Percentiles rank a stretch among this genome's conserved stretches.
Conservation (phyloP, 176 grass and related monocot species). For the Pontederia crassipes region DNA sequence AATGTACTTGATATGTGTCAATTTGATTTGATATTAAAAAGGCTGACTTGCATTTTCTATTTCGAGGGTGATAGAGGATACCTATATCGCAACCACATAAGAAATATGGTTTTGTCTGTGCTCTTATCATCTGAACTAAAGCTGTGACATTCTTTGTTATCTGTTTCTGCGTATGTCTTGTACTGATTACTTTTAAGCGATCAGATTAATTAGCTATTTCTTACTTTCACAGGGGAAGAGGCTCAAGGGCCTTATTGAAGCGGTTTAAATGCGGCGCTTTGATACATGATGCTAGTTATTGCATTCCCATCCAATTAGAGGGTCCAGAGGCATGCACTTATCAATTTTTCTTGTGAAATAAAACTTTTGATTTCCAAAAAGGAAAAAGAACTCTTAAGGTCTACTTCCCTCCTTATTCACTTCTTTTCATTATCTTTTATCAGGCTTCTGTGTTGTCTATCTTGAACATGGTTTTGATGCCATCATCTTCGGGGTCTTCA, state of each 20-base stretch:
- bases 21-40: too few species aligned
- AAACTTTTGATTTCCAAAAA: neutral
- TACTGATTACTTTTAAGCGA: too few species aligned
- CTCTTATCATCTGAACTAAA: too few species aligned
- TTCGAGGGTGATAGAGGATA: too few species aligned
- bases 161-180: too few species aligned
- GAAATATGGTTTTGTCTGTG: too few species aligned
- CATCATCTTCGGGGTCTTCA: slow-evolving; percentile 19
- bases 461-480: slow-evolving; percentile 48
- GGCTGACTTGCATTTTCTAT: too few species aligned
- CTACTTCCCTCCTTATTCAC: neutral
- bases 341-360: neutral
- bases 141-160: too few species aligned
- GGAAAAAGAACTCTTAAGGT: slow-evolving; percentile 5
- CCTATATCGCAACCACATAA: too few species aligned
- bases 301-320: slow-evolving; percentile 51
- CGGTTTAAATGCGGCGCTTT: slow-evolving; percentile 40
- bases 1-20: too few species aligned
- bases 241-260: slow-evolving; percentile 58
- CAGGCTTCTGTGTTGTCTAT: slow-evolving; percentile 49
- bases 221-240: slow-evolving; percentile 39
- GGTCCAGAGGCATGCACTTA: slow-evolving; percentile 46
- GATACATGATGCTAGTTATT: slow-evolving; percentile 71
- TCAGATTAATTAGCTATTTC: too few species aligned
- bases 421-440: slow-evolving; percentile 3